These are phyloP conservation scores for Acanthamoeba sp. DNA, from an alignment of 208 protist genomes.

Conservation along the genomic window DNA sequence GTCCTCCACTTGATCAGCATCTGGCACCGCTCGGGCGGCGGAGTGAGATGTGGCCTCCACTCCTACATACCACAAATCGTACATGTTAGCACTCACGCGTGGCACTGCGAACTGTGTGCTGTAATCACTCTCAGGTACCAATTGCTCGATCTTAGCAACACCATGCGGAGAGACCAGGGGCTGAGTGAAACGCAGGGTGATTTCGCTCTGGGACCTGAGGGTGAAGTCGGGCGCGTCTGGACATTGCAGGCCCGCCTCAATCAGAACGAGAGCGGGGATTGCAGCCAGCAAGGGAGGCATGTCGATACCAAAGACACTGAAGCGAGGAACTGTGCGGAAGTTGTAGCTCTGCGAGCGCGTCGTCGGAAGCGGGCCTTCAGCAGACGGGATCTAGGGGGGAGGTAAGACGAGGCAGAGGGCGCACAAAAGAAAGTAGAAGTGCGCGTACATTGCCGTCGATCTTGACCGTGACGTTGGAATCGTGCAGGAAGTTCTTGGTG, in stretches of 20 bases:
- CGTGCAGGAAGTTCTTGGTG: slow-evolving; percentile 30
- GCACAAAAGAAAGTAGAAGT: not conserved
- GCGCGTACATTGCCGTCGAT: slow-evolving; percentile 64
- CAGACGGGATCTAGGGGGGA: slow-evolving; percentile 17
- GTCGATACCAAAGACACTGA: slow-evolving; percentile 18
- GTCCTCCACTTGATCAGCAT: not conserved
- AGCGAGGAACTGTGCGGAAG: slow-evolving; percentile 28
- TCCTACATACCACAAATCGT: not conserved
- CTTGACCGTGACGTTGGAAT: slow-evolving; percentile 61
- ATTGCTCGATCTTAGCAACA: not conserved
- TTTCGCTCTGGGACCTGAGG: not conserved
- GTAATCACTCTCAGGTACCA: not conserved
- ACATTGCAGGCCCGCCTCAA: not conserved
- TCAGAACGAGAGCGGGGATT: not conserved
- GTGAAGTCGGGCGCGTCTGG: not conserved
- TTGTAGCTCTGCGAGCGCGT: slow-evolving; percentile 49
- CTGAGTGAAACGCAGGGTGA: slow-evolving; percentile 18
- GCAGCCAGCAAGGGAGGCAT: not conserved
- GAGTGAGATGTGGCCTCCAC: not conserved
- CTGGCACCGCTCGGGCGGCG: not conserved
- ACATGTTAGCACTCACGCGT: too few relatives aligned
- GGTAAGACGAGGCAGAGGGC: not conserved
- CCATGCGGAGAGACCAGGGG: not conserved
- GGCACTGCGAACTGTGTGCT: too few relatives aligned
- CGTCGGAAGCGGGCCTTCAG: slow-evolving; percentile 30